Evolutionary conservation across 2,329 filamentous ascomycete genomes (phyloP).

Genomic region (Endoconidiophora laricicola): DNA sequence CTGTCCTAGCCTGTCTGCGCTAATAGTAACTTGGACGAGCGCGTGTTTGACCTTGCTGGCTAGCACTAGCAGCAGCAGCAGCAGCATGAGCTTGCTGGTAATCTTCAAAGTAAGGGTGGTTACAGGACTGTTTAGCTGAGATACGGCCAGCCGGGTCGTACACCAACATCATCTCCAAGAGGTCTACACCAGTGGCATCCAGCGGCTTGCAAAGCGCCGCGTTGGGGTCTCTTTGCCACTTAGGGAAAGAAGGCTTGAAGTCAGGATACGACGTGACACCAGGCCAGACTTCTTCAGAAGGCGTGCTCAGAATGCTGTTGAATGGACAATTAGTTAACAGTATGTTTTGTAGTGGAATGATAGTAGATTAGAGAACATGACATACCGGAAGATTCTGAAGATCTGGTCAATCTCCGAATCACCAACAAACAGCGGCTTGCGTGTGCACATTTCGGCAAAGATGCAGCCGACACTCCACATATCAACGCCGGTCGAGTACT

Average conservation of each 20-base stretch:
- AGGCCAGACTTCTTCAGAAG: slow-evolving; percentile 67
- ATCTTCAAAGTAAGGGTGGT: slow-evolving; percentile 62
- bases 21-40: slow-evolving; percentile 1
- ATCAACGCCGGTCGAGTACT: slow-evolving; percentile 86
- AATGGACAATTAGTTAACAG: not conserved
- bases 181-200: slow-evolving; percentile 53
- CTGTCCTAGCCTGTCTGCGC: not conserved
- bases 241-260: slow-evolving; percentile 83
- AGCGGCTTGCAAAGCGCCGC: slow-evolving; percentile 53
- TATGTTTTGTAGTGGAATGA: not conserved
- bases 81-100: slow-evolving; percentile 7
- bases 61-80: too few species aligned
- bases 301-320: slow-evolving; percentile 52
- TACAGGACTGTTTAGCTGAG: slow-evolving; percentile 73
- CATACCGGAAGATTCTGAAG: slow-evolving; percentile 46
- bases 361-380: not conserved
- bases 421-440: slow-evolving; percentile 81
- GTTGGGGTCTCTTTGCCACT: slow-evolving; percentile 61
- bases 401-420: slow-evolving; percentile 49
- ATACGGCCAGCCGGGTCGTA: slow-evolving; percentile 79
- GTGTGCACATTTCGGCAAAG: slow-evolving; percentile 91
- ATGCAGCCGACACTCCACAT: slow-evolving; percentile 95
- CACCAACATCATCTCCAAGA: slow-evolving; percentile 55
- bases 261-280: slow-evolving; percentile 90
- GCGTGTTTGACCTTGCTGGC: too few species aligned